phyloP scores from a whole-genome alignment of 768 basidiomycete genomes.

The Lepiota brunneoincarnata region DNA sequence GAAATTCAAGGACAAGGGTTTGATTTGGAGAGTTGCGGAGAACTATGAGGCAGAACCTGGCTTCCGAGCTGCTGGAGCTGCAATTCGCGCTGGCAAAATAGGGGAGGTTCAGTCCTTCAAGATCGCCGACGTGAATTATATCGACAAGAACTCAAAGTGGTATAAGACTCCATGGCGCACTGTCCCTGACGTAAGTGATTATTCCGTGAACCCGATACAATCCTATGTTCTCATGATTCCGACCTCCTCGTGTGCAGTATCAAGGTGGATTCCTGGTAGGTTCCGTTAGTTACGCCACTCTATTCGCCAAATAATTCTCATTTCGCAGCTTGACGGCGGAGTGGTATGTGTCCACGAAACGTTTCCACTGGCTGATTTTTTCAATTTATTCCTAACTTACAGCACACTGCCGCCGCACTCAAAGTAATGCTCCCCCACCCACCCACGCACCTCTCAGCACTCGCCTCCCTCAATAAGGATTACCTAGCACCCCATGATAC shows the following conservation, averaged over 20 bases:
- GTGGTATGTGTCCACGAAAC: conserved; percentile 47
- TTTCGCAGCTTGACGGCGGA: conserved; percentile 66
- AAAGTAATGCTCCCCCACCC: conserved; percentile 55
- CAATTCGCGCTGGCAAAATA: conserved; percentile 58
- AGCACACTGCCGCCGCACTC: conserved; percentile 70
- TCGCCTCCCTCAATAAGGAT: conserved; percentile 66
- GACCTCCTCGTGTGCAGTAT: conserved; percentile 39
- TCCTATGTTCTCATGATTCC: conserved; percentile 9
- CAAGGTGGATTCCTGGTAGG: conserved; percentile 83
- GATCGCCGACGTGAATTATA: conserved; percentile 45
- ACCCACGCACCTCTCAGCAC: conserved; percentile 56
- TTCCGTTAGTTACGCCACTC: background rate
- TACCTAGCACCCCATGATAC: conserved; percentile 82
- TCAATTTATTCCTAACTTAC: conserved; percentile 9
- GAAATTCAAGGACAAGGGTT: conserved; percentile 60
- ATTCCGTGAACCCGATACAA: conserved; percentile 8
- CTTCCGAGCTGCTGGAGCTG: conserved; percentile 41
- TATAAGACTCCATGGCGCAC: conserved; percentile 85
- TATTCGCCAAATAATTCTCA: background rate
- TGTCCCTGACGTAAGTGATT: conserved; percentile 68
- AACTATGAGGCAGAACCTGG: conserved; percentile 72
- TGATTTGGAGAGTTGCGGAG: conserved; percentile 83
- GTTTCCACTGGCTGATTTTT: background rate
- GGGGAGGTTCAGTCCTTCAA: conserved; percentile 73
- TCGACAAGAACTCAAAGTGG: conserved; percentile 67